These are phyloP conservation scores for Larix kaempferi DNA, from an alignment of 75 land plant species.

Conservation along the genomic window DNA sequence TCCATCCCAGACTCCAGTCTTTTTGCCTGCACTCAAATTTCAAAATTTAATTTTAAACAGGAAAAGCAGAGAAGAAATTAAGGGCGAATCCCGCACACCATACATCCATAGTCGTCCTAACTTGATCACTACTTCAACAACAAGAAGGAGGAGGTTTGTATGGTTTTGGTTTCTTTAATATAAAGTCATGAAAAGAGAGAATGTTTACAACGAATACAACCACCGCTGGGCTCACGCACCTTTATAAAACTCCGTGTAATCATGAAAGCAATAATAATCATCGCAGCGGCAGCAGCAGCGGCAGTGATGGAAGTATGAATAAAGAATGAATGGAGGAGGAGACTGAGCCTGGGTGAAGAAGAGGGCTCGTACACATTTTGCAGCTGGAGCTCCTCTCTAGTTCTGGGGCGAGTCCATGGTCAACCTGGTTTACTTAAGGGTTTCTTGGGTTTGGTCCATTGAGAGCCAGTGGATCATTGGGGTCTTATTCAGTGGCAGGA, in stretches of 20 bases:
- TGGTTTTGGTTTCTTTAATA: not conserved
- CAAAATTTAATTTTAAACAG: not conserved
- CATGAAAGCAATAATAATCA: not conserved
- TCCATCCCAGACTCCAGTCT: not conserved
- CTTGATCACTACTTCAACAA: not conserved
- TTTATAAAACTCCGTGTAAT: not conserved
- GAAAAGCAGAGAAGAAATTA: no score
- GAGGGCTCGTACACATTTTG: not conserved
- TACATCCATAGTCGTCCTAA: not conserved
- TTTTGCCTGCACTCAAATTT: slow-evolving; percentile 5
- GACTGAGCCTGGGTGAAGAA: not conserved
- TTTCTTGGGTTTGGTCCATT: not conserved
- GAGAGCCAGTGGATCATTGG: not conserved
- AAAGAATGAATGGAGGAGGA: slow-evolving; percentile 6
- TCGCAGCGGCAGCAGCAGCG: not conserved
- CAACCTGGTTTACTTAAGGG: not conserved
- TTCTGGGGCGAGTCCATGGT: not conserved
- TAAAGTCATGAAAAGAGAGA: not conserved
- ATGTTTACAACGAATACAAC: slow-evolving; percentile 1
- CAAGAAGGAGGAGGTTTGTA: not conserved
- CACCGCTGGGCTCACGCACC: not conserved
- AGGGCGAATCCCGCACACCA: not conserved
- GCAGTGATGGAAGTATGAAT: not conserved
- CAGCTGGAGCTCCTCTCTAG: not conserved
- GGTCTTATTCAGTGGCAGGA: not conserved